A percentile compares a stretch with the other conserved stretches of the same genome.
Conservation (phyloP, 768 basidiomycete genomes). For the Suillus plorans region DNA sequence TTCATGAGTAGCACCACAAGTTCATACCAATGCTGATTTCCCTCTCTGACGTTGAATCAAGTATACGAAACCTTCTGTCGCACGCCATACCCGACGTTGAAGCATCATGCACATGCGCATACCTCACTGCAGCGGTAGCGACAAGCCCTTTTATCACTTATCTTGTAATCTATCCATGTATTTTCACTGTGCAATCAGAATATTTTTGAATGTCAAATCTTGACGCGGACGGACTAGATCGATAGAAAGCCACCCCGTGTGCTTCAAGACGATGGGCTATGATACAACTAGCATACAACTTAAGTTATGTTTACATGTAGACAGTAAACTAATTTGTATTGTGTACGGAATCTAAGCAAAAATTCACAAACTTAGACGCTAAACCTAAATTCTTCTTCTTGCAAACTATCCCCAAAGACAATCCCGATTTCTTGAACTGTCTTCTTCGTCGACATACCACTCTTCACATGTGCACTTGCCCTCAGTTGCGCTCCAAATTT, state of each 20-base stretch:
- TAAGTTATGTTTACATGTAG: neutral
- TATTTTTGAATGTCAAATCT: neutral
- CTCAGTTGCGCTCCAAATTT: neutral
- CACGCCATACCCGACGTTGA: neutral
- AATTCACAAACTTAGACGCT: constrained; percentile 16
- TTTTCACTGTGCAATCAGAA: neutral
- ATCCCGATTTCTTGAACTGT: constrained; percentile 27
- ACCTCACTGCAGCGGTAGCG: neutral
- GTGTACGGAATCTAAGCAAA: neutral
- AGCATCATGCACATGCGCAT: neutral
- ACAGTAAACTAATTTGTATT: neutral
- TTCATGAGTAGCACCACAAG: neutral
- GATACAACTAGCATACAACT: neutral
- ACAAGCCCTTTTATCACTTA: neutral
- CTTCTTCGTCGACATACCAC: constrained; percentile 30
- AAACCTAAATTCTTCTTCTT: constrained; percentile 30
- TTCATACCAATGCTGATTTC: neutral
- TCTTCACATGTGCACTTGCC: neutral
- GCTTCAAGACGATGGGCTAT: neutral
- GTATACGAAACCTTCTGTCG: neutral
- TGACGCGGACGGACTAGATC: neutral
- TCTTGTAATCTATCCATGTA: neutral
- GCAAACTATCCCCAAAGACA: constrained; percentile 28
- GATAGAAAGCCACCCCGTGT: neutral
- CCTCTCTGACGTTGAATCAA: neutral